These are phyloP conservation scores for Chytriomyces confervae DNA, from an alignment of 192 early-diverging fungal genomes.

Conservation along the genomic window DNA sequence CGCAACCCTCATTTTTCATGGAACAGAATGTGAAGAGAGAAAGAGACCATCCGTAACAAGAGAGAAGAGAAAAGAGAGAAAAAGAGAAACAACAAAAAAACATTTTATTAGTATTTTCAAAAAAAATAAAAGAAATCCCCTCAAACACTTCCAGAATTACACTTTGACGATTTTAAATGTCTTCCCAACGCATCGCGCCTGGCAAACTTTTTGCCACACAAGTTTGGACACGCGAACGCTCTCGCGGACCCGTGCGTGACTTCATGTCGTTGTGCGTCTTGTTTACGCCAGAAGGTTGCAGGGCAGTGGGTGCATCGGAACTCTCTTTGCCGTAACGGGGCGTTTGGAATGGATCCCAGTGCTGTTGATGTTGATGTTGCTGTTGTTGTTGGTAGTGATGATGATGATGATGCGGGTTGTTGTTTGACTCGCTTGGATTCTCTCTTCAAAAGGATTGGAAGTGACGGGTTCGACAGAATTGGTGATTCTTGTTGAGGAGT, in stretches of 20 bases:
- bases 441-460: too few species aligned
- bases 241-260: neutral
- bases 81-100: too few species aligned
- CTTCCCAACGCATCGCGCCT: neutral
- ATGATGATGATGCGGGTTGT: too few species aligned
- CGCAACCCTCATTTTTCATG: too few species aligned
- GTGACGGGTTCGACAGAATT: too few species aligned
- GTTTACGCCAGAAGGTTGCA: neutral
- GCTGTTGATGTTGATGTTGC: neutral
- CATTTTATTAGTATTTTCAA: too few species aligned
- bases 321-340: neutral
- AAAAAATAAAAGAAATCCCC: too few species aligned
- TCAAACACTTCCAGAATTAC: neutral
- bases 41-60: too few species aligned
- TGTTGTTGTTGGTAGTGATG: neutral
- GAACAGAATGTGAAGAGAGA: too few species aligned
- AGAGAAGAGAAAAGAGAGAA: too few species aligned
- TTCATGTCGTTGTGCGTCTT: slow-evolving; percentile 14
- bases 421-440: too few species aligned
- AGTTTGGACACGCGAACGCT: neutral
- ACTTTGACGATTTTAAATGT: neutral
- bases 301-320: slow-evolving; percentile 1
- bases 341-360: neutral
- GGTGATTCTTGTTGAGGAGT: too few species aligned
- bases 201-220: neutral